Evolutionary conservation across 345 rosid genomes (phyloP).

Genomic region (Bruguiera sexangula): DNA sequence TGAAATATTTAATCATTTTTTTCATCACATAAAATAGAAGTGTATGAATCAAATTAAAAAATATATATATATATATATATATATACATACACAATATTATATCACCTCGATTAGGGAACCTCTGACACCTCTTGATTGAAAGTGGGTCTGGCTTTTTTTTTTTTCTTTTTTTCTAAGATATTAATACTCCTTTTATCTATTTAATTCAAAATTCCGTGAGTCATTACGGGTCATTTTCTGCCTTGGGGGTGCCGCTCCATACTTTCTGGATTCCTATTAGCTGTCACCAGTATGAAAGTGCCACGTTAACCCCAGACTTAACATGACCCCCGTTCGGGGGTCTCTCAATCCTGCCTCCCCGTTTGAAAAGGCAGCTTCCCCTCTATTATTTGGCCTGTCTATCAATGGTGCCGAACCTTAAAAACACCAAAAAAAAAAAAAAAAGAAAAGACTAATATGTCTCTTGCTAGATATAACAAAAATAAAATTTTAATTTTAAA

Average conservation of each 20-base stretch:
- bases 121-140: too few relatives aligned
- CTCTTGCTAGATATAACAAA: too few relatives aligned
- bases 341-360: background rate
- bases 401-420: background rate
- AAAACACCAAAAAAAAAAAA: too few relatives aligned
- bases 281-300: conserved; percentile 44
- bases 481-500: too few relatives aligned
- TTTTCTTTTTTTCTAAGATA: background rate
- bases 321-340: conserved; percentile 13
- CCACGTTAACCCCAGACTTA: conserved; percentile 43
- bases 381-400: background rate
- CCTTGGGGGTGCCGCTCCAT: conserved; percentile 23
- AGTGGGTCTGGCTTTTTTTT: too few relatives aligned
- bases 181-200: conserved; percentile 9
- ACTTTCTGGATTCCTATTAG: conserved; percentile 45
- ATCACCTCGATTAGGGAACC: too few relatives aligned
- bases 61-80: too few relatives aligned
- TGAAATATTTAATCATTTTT: too few relatives aligned
- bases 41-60: too few relatives aligned
- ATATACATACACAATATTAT: too few relatives aligned
- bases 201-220: background rate
- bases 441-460: too few relatives aligned
- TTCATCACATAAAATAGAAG: too few relatives aligned
- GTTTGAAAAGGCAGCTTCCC: background rate
- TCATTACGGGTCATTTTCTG: conserved; percentile 28